These are phyloP conservation scores for Termitomyces heimii DNA, from an alignment of 768 basidiomycete species.

Conservation along the genomic window DNA sequence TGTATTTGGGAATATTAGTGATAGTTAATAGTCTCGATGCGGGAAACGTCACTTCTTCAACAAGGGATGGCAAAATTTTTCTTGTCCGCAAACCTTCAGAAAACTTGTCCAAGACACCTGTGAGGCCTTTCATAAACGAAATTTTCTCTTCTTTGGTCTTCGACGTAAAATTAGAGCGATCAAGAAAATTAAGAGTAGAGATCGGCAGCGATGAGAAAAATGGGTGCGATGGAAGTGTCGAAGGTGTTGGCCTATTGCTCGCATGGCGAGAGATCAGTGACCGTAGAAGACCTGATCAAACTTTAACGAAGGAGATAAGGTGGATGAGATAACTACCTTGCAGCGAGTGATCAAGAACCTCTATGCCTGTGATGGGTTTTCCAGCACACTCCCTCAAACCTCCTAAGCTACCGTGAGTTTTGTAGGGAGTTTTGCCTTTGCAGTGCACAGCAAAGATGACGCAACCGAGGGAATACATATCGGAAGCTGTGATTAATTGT, in stretches of 20 bases:
- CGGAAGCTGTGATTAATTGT: constrained; percentile 76
- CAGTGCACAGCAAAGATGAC: constrained; percentile 89
- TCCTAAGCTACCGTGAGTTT: constrained; percentile 71
- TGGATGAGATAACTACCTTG: constrained; percentile 43
- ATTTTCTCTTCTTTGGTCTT: constrained; percentile 96
- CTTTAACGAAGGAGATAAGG: constrained; percentile 3
- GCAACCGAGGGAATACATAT: constrained; percentile 91
- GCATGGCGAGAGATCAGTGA: constrained; percentile 79
- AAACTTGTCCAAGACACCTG: constrained; percentile 76
- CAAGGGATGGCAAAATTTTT: constrained; percentile 85
- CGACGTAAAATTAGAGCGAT: constrained; percentile 90
- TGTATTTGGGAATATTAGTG: constrained; percentile 19
- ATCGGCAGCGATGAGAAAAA: constrained; percentile 97
- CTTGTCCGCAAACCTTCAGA: constrained; percentile 80
- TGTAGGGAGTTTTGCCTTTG: constrained; percentile 83
- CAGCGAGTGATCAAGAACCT: constrained; percentile 62
- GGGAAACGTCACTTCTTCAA: constrained; percentile 70
- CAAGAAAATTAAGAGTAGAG: constrained; percentile 92
- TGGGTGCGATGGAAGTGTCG: constrained; percentile 73
- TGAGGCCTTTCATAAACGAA: constrained; percentile 89
- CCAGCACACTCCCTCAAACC: constrained; percentile 67
- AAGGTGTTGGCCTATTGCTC: constrained; percentile 66
- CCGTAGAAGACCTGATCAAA: constrained; percentile 61
- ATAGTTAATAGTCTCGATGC: neutral
- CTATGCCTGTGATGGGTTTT: constrained; percentile 55